Evolutionary conservation across 306 rosid species (phyloP), one percentile per base, ranked within the genome.

Genomic region (Potentilla sterilis): DNA sequence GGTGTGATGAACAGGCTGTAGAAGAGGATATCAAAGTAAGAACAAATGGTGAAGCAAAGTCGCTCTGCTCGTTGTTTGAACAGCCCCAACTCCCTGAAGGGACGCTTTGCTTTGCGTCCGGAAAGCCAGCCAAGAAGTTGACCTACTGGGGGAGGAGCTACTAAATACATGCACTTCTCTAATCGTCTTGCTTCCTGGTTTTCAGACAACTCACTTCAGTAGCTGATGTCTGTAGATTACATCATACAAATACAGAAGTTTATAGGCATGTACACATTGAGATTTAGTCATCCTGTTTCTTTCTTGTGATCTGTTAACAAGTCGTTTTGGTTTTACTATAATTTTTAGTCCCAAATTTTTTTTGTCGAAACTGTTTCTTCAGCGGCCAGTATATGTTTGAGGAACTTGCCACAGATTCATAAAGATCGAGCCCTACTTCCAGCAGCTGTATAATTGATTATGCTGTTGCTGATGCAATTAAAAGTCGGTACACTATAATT

Each of bases 1-100:
- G 98, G 98, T 92, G 96, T 77, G 96, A 95, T 66, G 97, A 95
- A 75, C 83, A 90, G 93, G 97, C 90, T 86, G 98, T 92, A 38
- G 98, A 96, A 80, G 89, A 75, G 51, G 96, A 92, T 61, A 98
- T 92, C 81, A 96, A 96, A 86, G 83, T 89, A 59, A 87, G 90
- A 75, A 96, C 98, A 47, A 96, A 87, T 83, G 98, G 96, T 61
- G 99, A 92, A 88, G 88, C 96, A 13, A 93, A 89, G 83, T 85
- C 95, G 7, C 87, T 91, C 18, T 96, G 98, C 73, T 85, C 94
- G 19, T 93, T 97, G 21, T 92, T 96, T 72, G 89, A 92, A 69
- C 99, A 96, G 91, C 98, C 92, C 14, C 91, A 83, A 79, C 93
- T 92, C 77, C 88, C 88, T 4, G 96, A 96, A 88, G 99, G 92